Percentiles rank a stretch among this genome's conserved stretches.
Conservation (phyloP, 495 filamentous ascomycete genomes). For the Aspergillus avenaceus region DNA sequence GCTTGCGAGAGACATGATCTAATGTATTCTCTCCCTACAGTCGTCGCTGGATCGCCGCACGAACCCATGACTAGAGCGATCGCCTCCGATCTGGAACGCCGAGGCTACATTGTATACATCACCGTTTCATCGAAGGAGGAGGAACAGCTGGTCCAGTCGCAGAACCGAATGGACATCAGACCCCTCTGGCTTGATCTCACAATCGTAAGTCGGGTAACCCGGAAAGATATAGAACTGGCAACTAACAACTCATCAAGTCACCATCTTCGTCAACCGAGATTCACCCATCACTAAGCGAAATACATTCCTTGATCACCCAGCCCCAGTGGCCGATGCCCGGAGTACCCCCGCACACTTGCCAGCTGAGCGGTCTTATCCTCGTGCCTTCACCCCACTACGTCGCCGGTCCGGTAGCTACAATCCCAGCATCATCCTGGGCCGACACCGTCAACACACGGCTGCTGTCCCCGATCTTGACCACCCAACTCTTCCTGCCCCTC, state of each 20-base stretch:
- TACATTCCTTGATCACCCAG: slow-evolving; percentile 57
- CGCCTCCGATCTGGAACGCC: slow-evolving; percentile 77
- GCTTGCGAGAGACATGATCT: neutral
- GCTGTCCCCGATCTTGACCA: slow-evolving; percentile 82
- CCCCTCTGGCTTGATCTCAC: slow-evolving; percentile 80
- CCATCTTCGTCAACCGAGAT: slow-evolving; percentile 53
- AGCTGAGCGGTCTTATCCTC: slow-evolving; percentile 73
- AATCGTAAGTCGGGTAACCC: slow-evolving; percentile 22
- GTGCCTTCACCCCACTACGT: slow-evolving; percentile 59
- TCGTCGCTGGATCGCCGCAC: slow-evolving; percentile 77
- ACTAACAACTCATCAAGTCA: slow-evolving; percentile 37
- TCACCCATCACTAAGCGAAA: slow-evolving; percentile 48
- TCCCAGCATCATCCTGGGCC: slow-evolving; percentile 76
- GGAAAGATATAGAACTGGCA: no score
- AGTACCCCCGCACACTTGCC: slow-evolving; percentile 67
- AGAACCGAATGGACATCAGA: slow-evolving; percentile 74
- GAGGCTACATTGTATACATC: slow-evolving; percentile 91
- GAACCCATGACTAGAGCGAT: slow-evolving; percentile 78
- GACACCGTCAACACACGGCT: slow-evolving; percentile 88
- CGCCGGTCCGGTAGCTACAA: slow-evolving; percentile 73
- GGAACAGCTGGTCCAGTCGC: slow-evolving; percentile 69
- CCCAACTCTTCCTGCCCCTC: slow-evolving; percentile 81
- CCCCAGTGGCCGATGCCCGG: slow-evolving; percentile 68
- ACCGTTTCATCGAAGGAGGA: slow-evolving; percentile 77
- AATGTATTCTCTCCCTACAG: slow-evolving; percentile 34